Evolutionary conservation across 2,329 filamentous ascomycete species (phyloP), one percentile per base, ranked within the genome.

Genomic region (Zopfia rhizophila): DNA sequence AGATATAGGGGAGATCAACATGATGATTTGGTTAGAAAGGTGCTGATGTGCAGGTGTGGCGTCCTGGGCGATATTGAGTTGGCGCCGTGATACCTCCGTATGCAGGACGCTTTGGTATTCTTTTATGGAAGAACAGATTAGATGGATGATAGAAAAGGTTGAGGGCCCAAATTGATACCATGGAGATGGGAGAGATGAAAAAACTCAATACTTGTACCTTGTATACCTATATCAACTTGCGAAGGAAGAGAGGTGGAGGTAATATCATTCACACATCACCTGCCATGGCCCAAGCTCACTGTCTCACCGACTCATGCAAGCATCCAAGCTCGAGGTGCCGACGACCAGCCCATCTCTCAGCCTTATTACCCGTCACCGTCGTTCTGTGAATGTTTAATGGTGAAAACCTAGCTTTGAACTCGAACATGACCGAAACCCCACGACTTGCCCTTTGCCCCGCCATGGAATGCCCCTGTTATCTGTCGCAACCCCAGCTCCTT

Each of bases 251-350:
- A n/a, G n/a, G n/a, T n/a, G 40, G 18, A 8, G 16, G 22, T 14
- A 27, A 45, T n/a, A n/a, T 19, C 25, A 38, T 32, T 19, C 4
- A 33, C 11, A 23, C 29, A 23, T 40, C 37, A 40, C 37, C 18
- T 23, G 17, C 17, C 35, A 6, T 28, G 45, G 45, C 28, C 45
- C 45, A 41, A 48, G 38, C 38, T 41, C 38, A 18, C 16, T 12
- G 16, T 10, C 30, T 53, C 38, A 45, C 48, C 43, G 41, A 42
- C 38, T 47, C 37, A 40, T 44, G 52, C 38, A 50, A 38, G 46
- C 48, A 56, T n/a, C n/a, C n/a, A n/a, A n/a, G n/a, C n/a, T n/a
- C n/a, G n/a, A n/a, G n/a, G n/a, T n/a, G n/a, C n/a, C n/a, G n/a
- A n/a, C n/a, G n/a, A n/a, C n/a, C n/a, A n/a, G n/a, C n/a, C n/a